phyloP scores from a whole-genome alignment of 1,284 basidiomycete genomes.

The Coniophora puteana region DNA sequence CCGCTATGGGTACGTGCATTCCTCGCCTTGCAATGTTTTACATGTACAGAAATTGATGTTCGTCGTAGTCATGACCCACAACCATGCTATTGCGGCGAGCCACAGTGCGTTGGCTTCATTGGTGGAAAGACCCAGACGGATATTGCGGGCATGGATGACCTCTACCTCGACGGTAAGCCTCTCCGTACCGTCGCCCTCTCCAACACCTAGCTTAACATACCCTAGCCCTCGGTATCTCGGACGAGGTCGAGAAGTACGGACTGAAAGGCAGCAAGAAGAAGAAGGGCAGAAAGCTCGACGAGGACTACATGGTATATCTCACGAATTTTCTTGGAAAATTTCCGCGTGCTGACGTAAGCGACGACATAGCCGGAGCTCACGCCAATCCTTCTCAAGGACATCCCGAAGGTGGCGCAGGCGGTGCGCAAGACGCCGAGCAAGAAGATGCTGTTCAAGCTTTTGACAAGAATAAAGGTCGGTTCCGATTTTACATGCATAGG shows the following conservation, averaged over 20 bases:
- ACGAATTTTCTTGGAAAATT: background rate
- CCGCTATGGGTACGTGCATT: slow-evolving; percentile 82
- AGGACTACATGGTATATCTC: slow-evolving; percentile 78
- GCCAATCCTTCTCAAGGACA: slow-evolving; percentile 75
- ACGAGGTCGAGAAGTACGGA: slow-evolving; percentile 79
- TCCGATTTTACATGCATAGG: background rate
- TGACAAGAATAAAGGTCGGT: slow-evolving; percentile 81
- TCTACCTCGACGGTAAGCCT: slow-evolving; percentile 85
- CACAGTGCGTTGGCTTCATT: slow-evolving; percentile 93
- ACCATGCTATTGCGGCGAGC: slow-evolving; percentile 92
- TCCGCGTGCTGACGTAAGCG: too few species aligned
- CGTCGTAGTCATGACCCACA: slow-evolving; percentile 85
- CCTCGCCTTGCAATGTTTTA: background rate
- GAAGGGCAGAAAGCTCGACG: slow-evolving; percentile 90
- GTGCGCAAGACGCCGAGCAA: slow-evolving; percentile 87
- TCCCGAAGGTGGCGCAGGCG: slow-evolving; percentile 89
- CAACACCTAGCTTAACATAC: slow-evolving; percentile 3
- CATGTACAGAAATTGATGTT: slow-evolving; percentile 4
- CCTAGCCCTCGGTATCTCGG: slow-evolving; percentile 90
- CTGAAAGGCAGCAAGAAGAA: slow-evolving; percentile 90
- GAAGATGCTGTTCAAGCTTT: slow-evolving; percentile 79
- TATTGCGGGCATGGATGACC: slow-evolving; percentile 88
- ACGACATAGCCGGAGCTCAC: slow-evolving; percentile 66
- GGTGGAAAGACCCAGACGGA: slow-evolving; percentile 99
- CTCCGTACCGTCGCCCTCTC: background rate